Evolutionary conservation across 805 yeast species (phyloP), one percentile per base, ranked within the genome.

Genomic region (Blastobotrys peoriensis): DNA sequence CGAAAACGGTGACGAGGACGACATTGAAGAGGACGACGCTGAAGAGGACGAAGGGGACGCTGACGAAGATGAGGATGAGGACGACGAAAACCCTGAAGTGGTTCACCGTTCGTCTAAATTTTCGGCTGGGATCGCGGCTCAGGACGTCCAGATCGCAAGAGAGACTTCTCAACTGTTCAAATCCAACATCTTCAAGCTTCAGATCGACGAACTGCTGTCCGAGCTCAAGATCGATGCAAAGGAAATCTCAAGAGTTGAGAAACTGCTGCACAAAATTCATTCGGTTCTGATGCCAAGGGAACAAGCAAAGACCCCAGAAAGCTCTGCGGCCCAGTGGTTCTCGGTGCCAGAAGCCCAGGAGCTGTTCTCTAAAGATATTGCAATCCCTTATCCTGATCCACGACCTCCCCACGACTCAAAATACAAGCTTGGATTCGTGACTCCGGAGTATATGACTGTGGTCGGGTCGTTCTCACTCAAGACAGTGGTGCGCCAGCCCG

Each of bases 141-240:
- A 86, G 54, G 96, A 93, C 47, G 79, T 91, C 38, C 96, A 91
- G 56, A 75, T 84, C 2, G 96, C 96, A 0, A 75, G 95, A 56
- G 97, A 89, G 62, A 86, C 97, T 1, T 93, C 95, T 1, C 97
- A 89, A 62, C 68, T 91, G 38, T 93, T 89, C 78, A 87, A 89
- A 59, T 87, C 96, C 5, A 93, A 89, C 64, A 88, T 93, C 44
- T 91, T 93, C 79, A 93, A 93, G 63, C 66, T 93, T 46, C 96
- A 93, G 67, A 88, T 93, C 49, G 98, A 89, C 65, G 98, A 89
- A 61, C 69, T 93, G 34, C 68, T 93, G 54, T 76, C 78, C 53
- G 98, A 91, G 63, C 76, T 91, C 34, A 76, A 78, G 54, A 63
- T 89, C 34, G 84, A 84, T 55, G 91, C 86, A 16, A 64, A 76